Base-by-base conservation (phyloP, 352 stramenopile species). In the Thraustochytrium sp. region DNA sequence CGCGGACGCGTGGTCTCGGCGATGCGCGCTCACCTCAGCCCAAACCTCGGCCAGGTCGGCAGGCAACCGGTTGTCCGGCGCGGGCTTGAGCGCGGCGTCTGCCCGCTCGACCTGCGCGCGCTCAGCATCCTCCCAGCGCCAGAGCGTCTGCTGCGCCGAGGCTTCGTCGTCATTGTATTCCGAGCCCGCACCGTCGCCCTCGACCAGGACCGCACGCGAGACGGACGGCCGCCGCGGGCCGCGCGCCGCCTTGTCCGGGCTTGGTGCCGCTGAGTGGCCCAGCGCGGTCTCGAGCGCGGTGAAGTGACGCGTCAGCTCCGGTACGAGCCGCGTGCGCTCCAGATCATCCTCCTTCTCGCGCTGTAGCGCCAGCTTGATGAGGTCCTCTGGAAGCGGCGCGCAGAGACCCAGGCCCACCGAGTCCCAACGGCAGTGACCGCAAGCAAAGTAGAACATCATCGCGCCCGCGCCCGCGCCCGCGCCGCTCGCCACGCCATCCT, bases 361-460 rank as follows among this genome's bases (percentile, higher is more conserved):
- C 84, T 95, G 91, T 31, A 90, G 86, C 23, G 90, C 90, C 56
- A 94, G 89, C 34, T 93, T 93, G 80, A 93, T 86, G 44, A 95
- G 88, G 82, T 87, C 91, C 74, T 94, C 92, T n/a, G 90, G 90
- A 74, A 94, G 90, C 63, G 94, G 89, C 51, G 94, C 92, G 0
- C 87, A 77, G 16, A 95, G 84, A 13, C 82, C 88, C 38, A 94
- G 42, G 23, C 38, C 26, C 72, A 93, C 83, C 73, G 92, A 95
- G 78, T 95, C 92, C 92, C 92, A 95, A 53, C 90, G 89, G 82
- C 92, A 95, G 85, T 95, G 92, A 54, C 87, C 55, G 63, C 92
- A 95, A 23, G 92, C 86, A 78, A 95, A 93, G 76, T 93, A 94
- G 68, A 90, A 94, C 54, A n/a, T n/a, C n/a, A n/a, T n/a, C n/a